Base-by-base conservation (phyloP, 768 basidiomycete genomes). In the Sporobolomyces pararoseus region DNA sequence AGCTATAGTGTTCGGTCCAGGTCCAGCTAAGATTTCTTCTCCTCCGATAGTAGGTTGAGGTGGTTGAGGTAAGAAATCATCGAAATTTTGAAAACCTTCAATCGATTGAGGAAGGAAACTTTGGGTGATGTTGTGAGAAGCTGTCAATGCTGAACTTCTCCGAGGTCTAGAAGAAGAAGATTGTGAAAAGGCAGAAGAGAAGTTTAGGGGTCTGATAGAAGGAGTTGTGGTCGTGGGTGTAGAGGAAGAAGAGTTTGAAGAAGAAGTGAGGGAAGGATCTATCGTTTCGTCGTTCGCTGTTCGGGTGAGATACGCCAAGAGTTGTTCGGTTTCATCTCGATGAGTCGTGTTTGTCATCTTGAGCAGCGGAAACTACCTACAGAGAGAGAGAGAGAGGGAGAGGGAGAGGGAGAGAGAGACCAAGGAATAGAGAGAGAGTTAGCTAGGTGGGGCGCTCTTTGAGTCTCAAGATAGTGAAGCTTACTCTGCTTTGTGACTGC, bases 1-100 rank as follows among this genome's bases (percentile, higher is more conserved):
- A 4, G 55, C 55, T 21, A 57, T 57, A 21, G 55, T 37, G 9
- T 25, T 35, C 4, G 55, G 55, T 57, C 55, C 55, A 25, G 55
- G 55, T 37, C 55, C 55, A 19, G 55, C 55, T n/a, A n/a, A n/a
- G n/a, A n/a, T n/a, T 31, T 35, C 16, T 31, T 34, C 55, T 16
- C 53, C 53, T 10, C 31, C 53, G n/a, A 5, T 51, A 4, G 35
- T n/a, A n/a, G n/a, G n/a, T n/a, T n/a, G n/a, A n/a, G n/a, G n/a
- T n/a, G n/a, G n/a, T n/a, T 10, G 34, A 37, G 35, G 35, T 25
- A 57, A n/a, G 19, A 5, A 57, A n/a, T 37, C 34, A 4, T 31
- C 17, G 35, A 57, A 54, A 7, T 5, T 14, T 12, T 47, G 10
- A 21, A 13, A 6, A n/a, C 14, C 21, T 6, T 32, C 53, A 7